Percentiles rank a stretch among this genome's conserved stretches.
phyloP scores from a whole-genome alignment of 345 rosid species.

The Gossypium longicalyx region DNA sequence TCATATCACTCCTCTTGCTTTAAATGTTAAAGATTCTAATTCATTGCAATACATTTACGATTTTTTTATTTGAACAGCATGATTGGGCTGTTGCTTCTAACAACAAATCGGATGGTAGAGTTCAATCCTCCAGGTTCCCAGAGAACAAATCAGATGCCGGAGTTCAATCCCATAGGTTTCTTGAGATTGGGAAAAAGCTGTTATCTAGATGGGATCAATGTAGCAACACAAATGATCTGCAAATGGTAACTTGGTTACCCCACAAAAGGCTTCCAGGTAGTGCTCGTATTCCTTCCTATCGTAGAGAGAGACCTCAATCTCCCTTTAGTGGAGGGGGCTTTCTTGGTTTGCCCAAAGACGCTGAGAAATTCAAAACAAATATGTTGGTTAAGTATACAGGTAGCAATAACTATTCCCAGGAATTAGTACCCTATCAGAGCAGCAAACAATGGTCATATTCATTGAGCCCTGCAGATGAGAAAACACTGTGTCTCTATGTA shows the following conservation, averaged over 20 bases:
- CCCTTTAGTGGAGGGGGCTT: conserved; percentile 42
- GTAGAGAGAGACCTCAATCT: conserved; percentile 46
- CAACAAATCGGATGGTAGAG: conserved; percentile 33
- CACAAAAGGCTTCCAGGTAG: conserved; percentile 45
- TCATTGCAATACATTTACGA: conserved; percentile 7
- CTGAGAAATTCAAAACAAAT: conserved; percentile 38
- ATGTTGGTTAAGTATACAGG: conserved; percentile 34
- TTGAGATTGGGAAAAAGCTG: conserved; percentile 31
- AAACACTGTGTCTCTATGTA: conserved; percentile 42
- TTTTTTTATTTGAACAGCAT: conserved; percentile 34
- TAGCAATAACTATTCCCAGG: conserved; percentile 46
- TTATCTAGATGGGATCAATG: conserved; percentile 40
- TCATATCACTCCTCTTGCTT: conserved; percentile 8
- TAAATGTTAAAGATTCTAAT: conserved; percentile 11
- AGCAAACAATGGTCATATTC: conserved; percentile 34
- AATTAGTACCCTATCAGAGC: conserved; percentile 29
- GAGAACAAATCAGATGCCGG: conserved; percentile 33
- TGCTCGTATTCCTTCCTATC: conserved; percentile 43
- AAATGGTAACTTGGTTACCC: conserved; percentile 38
- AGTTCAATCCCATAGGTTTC: conserved; percentile 37
- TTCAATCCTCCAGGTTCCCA: conserved; percentile 35
- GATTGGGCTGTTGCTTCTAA: conserved; percentile 34
- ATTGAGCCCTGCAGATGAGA: conserved; percentile 48
- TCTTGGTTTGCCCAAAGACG: conserved; percentile 53
- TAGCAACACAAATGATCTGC: conserved; percentile 32